Evolutionary conservation across 2,329 filamentous ascomycete genomes (phyloP).

Genomic region (Trichoderma sp.): DNA sequence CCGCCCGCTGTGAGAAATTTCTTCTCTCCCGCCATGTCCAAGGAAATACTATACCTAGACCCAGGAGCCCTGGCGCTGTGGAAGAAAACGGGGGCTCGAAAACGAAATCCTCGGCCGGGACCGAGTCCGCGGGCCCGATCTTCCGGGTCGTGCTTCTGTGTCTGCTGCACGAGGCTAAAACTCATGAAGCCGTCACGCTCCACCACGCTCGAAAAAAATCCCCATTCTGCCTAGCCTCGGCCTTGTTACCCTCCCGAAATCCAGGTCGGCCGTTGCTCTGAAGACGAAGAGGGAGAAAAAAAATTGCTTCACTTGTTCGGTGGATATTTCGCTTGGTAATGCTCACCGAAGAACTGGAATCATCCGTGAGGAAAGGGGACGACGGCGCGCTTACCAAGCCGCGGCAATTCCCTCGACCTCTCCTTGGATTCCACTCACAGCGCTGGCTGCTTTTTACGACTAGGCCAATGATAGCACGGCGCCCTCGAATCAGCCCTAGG

Average conservation of each 20-base stretch:
- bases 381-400: not conserved
- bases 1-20: slow-evolving; percentile 8
- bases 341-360: not conserved
- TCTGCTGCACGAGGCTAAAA: not conserved
- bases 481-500: slow-evolving; percentile 11
- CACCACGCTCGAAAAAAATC: slow-evolving; percentile 3
- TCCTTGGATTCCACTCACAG: not conserved
- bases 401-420: not conserved
- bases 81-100: not conserved
- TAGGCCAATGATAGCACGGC: slow-evolving; percentile 1
- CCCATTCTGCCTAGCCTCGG: slow-evolving; percentile 15
- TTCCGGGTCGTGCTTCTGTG: not conserved
- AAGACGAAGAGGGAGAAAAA: not conserved
- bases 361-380: not conserved
- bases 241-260: slow-evolving; percentile 1
- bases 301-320: not conserved
- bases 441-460: not conserved
- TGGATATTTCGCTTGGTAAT: slow-evolving; percentile 9
- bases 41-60: not conserved
- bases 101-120: slow-evolving; percentile 9
- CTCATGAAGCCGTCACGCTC: slow-evolving; percentile 2
- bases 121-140: slow-evolving; percentile 16
- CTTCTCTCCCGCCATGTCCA: not conserved
- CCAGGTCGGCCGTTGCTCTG: not conserved
- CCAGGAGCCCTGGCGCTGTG: not conserved